Evolutionary conservation across 2,329 filamentous ascomycete genomes (phyloP).

Genomic region (Cordyceps cicadae): DNA sequence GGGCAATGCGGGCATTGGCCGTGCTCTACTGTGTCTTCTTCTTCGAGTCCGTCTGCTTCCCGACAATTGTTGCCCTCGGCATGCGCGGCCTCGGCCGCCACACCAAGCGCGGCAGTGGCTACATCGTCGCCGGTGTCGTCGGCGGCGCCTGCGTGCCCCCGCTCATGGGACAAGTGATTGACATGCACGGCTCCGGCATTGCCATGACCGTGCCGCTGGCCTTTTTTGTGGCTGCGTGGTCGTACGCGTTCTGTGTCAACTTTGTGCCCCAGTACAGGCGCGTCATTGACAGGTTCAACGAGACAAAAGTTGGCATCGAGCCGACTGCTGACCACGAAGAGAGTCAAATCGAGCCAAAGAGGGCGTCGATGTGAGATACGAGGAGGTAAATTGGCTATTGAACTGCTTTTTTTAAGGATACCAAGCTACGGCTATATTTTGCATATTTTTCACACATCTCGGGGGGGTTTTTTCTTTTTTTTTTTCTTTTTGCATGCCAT

Average conservation of each 20-base stretch:
- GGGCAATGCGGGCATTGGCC: slow-evolving; percentile 40
- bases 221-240: slow-evolving; percentile 49
- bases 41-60: slow-evolving; percentile 75
- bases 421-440: not conserved
- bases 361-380: not conserved
- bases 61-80: slow-evolving; percentile 69
- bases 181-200: slow-evolving; percentile 49
- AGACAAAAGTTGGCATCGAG: slow-evolving; percentile 34
- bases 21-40: slow-evolving; percentile 66
- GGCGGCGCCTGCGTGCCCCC: slow-evolving; percentile 70
- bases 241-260: slow-evolving; percentile 55
- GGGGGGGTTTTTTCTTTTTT: no score
- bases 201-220: slow-evolving; percentile 59
- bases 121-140: slow-evolving; percentile 58
- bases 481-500: not conserved
- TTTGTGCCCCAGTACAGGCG: slow-evolving; percentile 56
- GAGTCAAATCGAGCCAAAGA: slow-evolving; percentile 10
- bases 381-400: not conserved
- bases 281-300: slow-evolving; percentile 51
- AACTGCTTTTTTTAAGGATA: not conserved
- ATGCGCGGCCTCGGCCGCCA: slow-evolving; percentile 69
- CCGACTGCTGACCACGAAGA: slow-evolving; percentile 16
- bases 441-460: not conserved
- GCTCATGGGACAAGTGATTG: slow-evolving; percentile 59
- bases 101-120: slow-evolving; percentile 68